Percentiles rank a stretch among this genome's conserved stretches.
These are phyloP conservation scores for Zizania palustris DNA, from an alignment of 202 grass and related monocot species.

Conservation along the genomic window DNA sequence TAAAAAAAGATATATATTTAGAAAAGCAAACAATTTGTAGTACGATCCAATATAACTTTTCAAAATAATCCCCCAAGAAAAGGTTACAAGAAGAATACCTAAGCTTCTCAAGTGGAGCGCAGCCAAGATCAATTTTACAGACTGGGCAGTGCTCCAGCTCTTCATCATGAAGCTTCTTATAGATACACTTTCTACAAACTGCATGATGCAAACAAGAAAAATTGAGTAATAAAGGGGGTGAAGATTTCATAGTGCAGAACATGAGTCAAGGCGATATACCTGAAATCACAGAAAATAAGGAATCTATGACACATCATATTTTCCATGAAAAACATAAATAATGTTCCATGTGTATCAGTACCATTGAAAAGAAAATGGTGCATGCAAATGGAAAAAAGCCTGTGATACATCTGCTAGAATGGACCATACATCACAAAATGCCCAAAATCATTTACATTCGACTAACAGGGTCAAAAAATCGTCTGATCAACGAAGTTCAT, in stretches of 20 bases:
- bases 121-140: constrained; percentile 84
- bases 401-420: neutral
- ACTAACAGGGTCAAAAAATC: neutral
- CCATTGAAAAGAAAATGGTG: constrained; percentile 19
- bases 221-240: constrained; percentile 18
- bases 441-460: neutral
- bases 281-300: neutral
- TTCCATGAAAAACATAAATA: constrained; percentile 19
- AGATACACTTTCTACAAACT: constrained; percentile 97
- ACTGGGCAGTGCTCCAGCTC: constrained; percentile 72
- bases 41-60: constrained; percentile 10
- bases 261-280: neutral
- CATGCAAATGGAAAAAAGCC: constrained; percentile 34
- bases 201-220: constrained; percentile 35
- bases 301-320: constrained; percentile 18
- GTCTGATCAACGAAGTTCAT: constrained; percentile 9
- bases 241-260: constrained; percentile 29
- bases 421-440: constrained; percentile 5
- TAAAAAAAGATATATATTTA: constrained; percentile 34
- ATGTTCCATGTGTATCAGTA: constrained; percentile 2
- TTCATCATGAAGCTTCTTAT: constrained; percentile 68
- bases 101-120: constrained; percentile 75
- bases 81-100: constrained; percentile 62
- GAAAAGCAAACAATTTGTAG: constrained; percentile 21
- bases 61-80: constrained; percentile 14